Conservation (phyloP, 495 filamentous ascomycete species). For the Lophiostoma macrostomum region DNA sequence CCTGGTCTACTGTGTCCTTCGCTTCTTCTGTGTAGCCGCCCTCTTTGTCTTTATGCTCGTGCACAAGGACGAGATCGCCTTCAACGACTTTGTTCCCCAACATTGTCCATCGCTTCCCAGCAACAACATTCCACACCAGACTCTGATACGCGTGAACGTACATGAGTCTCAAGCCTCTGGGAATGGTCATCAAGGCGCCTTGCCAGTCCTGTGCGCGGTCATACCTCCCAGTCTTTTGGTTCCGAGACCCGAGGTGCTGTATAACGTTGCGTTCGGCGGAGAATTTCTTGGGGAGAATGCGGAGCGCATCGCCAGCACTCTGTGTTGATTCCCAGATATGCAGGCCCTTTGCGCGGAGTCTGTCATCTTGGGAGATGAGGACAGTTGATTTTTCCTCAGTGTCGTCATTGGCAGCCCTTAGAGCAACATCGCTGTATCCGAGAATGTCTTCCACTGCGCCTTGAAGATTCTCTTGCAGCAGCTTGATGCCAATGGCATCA, state of each 20-base stretch:
- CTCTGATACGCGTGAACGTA: slow-evolving; percentile 97
- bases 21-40: slow-evolving; percentile 22
- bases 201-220: slow-evolving; percentile 58
- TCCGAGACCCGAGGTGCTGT: slow-evolving; percentile 56
- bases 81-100: slow-evolving; percentile 70
- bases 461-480: slow-evolving; percentile 76
- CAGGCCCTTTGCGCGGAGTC: slow-evolving; percentile 70
- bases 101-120: slow-evolving; percentile 69
- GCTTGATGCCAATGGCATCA: slow-evolving; percentile 74
- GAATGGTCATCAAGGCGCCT: slow-evolving; percentile 73
- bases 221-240: slow-evolving; percentile 28
- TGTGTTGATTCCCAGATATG: slow-evolving; percentile 62
- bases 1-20: slow-evolving; percentile 56
- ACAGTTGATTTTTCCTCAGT: slow-evolving; percentile 26
- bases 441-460: slow-evolving; percentile 74
- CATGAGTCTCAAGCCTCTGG: slow-evolving; percentile 78
- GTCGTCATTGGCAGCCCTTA: slow-evolving; percentile 50
- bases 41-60: slow-evolving; percentile 52
- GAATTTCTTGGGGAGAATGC: slow-evolving; percentile 74
- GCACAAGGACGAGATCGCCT: slow-evolving; percentile 79
- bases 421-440: slow-evolving; percentile 51
- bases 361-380: slow-evolving; percentile 65
- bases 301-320: slow-evolving; percentile 55
- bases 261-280: slow-evolving; percentile 76
- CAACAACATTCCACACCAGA: slow-evolving; percentile 85